Evolutionary conservation across 352 stramenopile genomes (phyloP), one percentile per base, ranked within the genome.

Genomic region (Globisporangium viniferum): DNA sequence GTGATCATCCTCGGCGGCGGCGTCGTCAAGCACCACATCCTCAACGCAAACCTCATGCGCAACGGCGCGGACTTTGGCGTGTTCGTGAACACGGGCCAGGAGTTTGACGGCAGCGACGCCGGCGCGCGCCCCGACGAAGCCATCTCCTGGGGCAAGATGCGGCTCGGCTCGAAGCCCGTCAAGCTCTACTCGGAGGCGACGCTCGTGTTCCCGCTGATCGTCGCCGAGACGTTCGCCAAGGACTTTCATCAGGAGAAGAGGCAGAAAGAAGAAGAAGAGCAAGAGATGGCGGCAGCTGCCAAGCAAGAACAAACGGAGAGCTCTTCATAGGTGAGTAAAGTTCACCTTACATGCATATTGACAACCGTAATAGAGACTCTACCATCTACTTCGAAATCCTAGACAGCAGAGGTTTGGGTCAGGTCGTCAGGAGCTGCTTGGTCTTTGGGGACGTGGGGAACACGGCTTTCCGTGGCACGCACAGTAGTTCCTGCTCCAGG

Each of bases 41-140:
- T 98, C 73, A 99, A 99, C 82, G 93, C 98, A 48, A 99, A 99
- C 80, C 84, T 99, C 69, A 99, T 99, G 98, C 88, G 98, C 63
- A 99, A 99, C 77, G 98, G 98, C 61, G 97, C 98, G 15, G 97
- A 99, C 81, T 99, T 97, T 75, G 95, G 91, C 33, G 97, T 99
- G 24, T 99, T 99, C 68, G 90, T 99, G 24, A 99, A 99, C 84
- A 99, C 98, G 24, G 98, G 93, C 39, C 93, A 99, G 60, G 86
- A 93, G 73, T 99, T 99, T 72, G 98, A 99, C 79, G 98, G 98
- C 39, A 99, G 93, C 75, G 98, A 99, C 75, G 97, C 95, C 51
- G 98, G 98, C 48, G 98, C 98, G 10, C 91, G 89, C 41, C 98
- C 98, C 0, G 98, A 99, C 69, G 98, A 99, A 72, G 98, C 98